phyloP scores from a whole-genome alignment of 1,284 basidiomycete genomes.

The Puccinia coronata region DNA sequence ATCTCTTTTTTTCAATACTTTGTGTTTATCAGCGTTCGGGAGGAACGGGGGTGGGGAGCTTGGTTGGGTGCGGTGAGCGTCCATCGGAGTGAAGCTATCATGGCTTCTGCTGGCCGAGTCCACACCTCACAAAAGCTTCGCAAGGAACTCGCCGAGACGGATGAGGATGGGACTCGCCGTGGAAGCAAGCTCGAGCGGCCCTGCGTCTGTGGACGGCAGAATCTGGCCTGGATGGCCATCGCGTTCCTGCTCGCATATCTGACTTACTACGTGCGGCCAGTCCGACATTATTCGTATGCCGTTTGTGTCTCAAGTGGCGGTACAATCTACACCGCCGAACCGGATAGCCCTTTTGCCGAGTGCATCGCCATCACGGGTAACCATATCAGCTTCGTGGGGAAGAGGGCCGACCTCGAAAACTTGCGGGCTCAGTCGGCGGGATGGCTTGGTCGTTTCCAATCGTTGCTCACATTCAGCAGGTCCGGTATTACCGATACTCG shows the following conservation, averaged over 20 bases:
- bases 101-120: not conserved
- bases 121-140: not conserved
- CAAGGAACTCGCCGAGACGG: not conserved
- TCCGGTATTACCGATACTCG: not conserved
- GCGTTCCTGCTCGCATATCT: not conserved
- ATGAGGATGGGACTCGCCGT: not conserved
- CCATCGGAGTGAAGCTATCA: not conserved
- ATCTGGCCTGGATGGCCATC: not conserved
- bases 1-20: no score
- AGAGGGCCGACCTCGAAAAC: not conserved
- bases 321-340: constrained; percentile 30
- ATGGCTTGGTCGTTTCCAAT: not conserved
- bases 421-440: not conserved
- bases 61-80: no score
- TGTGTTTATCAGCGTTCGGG: no score
- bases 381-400: constrained; percentile 24
- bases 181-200: not conserved
- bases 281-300: not conserved
- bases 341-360: constrained; percentile 18
- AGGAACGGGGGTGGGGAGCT: no score
- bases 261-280: constrained; percentile 3
- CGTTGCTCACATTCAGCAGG: not conserved
- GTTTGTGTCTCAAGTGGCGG: constrained; percentile 22
- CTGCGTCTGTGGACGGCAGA: not conserved
- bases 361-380: constrained; percentile 17